phyloP scores from a whole-genome alignment of 352 stramenopile genomes.

The Peronospora destructor region DNA sequence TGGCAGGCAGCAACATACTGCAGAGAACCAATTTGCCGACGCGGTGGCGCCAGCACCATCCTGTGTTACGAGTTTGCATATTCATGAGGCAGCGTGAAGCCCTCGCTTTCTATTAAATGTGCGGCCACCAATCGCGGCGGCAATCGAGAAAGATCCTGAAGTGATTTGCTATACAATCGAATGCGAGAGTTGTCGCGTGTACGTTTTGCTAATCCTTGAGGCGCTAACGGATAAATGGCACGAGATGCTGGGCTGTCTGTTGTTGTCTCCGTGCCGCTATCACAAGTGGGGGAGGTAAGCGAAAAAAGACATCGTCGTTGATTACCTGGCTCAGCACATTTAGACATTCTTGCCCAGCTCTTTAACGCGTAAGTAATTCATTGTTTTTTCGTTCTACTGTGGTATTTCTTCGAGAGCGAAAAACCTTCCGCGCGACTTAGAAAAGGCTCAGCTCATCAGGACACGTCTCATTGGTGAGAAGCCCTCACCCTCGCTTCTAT shows the following conservation, averaged over 20 bases:
- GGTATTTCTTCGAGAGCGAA: too few species aligned
- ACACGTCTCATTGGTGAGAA: too few species aligned
- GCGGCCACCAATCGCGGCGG: neutral
- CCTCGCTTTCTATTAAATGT: slow-evolving; percentile 4
- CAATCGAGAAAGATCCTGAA: slow-evolving; percentile 9
- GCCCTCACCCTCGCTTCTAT: too few species aligned
- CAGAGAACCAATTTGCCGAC: slow-evolving; percentile 12
- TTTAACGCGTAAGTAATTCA: too few species aligned
- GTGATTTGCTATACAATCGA: slow-evolving; percentile 18
- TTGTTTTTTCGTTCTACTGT: too few species aligned
- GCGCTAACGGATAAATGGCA: slow-evolving; percentile 14
- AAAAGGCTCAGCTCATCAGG: too few species aligned
- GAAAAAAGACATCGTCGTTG: too few species aligned
- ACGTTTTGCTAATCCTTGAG: slow-evolving; percentile 15
- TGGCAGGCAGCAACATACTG: slow-evolving; percentile 16
- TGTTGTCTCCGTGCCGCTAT: too few species aligned
- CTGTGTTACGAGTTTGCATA: neutral
- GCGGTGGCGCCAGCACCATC: neutral
- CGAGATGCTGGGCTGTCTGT: neutral
- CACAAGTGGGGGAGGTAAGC: too few species aligned
- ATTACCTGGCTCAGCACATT: too few species aligned
- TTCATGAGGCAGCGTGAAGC: neutral
- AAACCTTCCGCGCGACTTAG: too few species aligned
- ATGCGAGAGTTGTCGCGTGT: slow-evolving; percentile 6
- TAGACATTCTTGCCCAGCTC: too few species aligned